phyloP scores from a whole-genome alignment of 306 rosid species.

The Casuarina cunninghamiana region DNA sequence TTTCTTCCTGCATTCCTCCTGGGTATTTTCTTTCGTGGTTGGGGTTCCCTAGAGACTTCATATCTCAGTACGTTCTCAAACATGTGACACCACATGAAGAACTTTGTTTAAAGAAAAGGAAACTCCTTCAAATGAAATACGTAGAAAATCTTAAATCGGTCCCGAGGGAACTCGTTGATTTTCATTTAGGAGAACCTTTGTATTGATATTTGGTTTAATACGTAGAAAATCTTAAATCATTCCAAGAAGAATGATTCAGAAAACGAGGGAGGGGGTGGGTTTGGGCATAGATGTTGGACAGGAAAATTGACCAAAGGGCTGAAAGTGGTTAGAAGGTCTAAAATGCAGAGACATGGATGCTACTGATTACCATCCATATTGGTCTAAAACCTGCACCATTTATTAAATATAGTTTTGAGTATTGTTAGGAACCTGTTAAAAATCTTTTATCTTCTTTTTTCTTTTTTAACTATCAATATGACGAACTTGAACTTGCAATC shows the following conservation, averaged over 20 bases:
- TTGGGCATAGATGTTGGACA: background rate
- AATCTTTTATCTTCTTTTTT: background rate
- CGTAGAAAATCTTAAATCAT: no score
- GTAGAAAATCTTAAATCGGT: background rate
- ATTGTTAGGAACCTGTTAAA: background rate
- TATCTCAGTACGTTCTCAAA: no score
- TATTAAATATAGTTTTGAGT: background rate
- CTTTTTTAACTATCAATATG: background rate
- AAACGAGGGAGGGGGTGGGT: background rate
- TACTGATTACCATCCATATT: slow-evolving; percentile 2
- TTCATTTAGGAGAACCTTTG: background rate
- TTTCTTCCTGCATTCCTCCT: background rate
- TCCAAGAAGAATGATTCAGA: background rate
- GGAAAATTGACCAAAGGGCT: slow-evolving; percentile 2
- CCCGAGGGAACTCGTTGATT: background rate
- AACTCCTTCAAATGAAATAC: no score
- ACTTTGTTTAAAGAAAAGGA: no score
- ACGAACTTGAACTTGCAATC: background rate
- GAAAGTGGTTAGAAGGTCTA: slow-evolving; percentile 8
- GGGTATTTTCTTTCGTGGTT: no score
- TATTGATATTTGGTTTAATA: no score
- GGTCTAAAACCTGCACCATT: background rate
- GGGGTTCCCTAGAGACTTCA: no score
- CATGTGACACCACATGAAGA: no score
- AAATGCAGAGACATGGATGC: background rate